Base-by-base conservation (phyloP, 176 grass and related monocot species). In the Zoysia pacifica region DNA sequence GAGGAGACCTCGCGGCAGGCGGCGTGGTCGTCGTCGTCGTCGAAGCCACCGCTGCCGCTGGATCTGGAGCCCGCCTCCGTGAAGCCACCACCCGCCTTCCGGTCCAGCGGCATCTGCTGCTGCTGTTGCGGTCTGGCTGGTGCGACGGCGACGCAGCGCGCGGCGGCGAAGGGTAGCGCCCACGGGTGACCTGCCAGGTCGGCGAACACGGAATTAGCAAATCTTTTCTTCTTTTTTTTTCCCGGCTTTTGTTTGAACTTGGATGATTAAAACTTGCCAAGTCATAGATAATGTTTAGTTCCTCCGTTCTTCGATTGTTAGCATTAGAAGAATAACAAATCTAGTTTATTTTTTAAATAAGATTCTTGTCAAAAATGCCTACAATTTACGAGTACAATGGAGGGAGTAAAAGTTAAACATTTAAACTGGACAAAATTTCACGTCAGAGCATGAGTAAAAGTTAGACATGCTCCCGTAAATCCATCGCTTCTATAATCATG, bases 51-150 rank as follows among this genome's bases (percentile, higher is more conserved):
- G 20, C 87, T 91, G 50, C 69, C 88, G 76, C 94, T 92, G 87
- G 94, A 94, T 84, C 84, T 78, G 52, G 91, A 97, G 11, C 68
- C 85, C 6, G 89, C 63, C 71, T 94, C 94, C 94, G 91, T 97
- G 84, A 87, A 88, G 42, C 55, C 70, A 10, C 76, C 62, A 11
- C 45, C 81, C 8, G 64, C 75, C 64, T 90, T 91, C 50, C 82
- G 52, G 84, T 93, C 91, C 43, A 72, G 45, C 2, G 65, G 58
- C 74, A 44, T 80, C 48, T 86, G 76, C 11, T 75, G 86, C 48
- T 81, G 79, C 15, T 72, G 84, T 20, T 65, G 75, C 46, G 44
- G 62, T 54, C 76, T 78, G 82, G 70, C 55, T 58, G 83, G 62
- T 37, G 66, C 75, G 70, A 87, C 81, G 79, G 81, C 87, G 83